phyloP scores from a whole-genome alignment of 768 basidiomycete species.

The Hypholoma sublateritium region DNA sequence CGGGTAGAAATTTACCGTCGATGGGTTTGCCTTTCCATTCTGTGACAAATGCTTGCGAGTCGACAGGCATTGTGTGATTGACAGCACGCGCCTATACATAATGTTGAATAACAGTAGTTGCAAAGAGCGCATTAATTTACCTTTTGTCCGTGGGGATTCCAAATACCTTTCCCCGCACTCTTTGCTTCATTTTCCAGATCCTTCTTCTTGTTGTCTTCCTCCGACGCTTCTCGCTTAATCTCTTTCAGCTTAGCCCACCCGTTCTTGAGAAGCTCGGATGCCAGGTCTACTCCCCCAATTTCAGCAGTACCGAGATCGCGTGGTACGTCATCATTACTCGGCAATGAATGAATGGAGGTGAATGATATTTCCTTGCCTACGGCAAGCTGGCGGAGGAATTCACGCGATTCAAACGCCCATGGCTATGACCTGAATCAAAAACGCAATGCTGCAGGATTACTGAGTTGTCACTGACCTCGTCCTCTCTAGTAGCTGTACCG shows the following conservation, averaged over 20 bases:
- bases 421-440: constrained; percentile 44
- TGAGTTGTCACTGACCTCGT: constrained; percentile 60
- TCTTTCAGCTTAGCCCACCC: constrained; percentile 98
- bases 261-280: constrained; percentile 72
- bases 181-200: constrained; percentile 80
- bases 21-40: constrained; percentile 92
- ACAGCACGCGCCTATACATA: constrained; percentile 62
- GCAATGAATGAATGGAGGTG: constrained; percentile 75
- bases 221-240: constrained; percentile 75
- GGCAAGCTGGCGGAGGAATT: constrained; percentile 80
- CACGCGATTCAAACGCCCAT: constrained; percentile 91
- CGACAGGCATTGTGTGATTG: constrained; percentile 84
- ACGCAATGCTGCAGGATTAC: not conserved
- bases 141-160: constrained; percentile 81
- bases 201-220: constrained; percentile 70
- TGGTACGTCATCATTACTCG: constrained; percentile 70
- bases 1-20: constrained; percentile 56
- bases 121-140: constrained; percentile 32
- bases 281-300: constrained; percentile 69
- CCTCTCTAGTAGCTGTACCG: constrained; percentile 80
- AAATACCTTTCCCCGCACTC: constrained; percentile 73
- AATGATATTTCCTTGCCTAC: constrained; percentile 94
- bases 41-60: constrained; percentile 84
- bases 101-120: not conserved
- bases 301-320: constrained; percentile 82